Percentiles rank a stretch among this genome's conserved stretches.
phyloP scores from a whole-genome alignment of 202 grass and related monocot species.

The Schoenoplectus triqueter region DNA sequence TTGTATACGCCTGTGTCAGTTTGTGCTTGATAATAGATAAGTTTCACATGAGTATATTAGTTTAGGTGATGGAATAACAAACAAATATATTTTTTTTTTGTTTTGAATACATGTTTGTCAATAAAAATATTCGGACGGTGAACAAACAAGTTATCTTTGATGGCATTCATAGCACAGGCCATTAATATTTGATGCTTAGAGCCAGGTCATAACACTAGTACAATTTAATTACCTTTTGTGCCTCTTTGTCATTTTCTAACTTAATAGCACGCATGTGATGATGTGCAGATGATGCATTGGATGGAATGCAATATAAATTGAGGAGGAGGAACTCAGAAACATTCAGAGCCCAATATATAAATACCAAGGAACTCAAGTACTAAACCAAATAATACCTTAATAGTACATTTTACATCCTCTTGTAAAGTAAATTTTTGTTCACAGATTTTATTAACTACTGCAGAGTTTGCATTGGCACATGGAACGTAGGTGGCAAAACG shows the following conservation, averaged over 20 bases:
- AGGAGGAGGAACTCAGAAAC: constrained; percentile 87
- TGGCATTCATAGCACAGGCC: constrained; percentile 2
- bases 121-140: background rate
- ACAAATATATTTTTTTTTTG: background rate
- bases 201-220: background rate
- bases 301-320: constrained; percentile 60
- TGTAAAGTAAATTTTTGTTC: constrained; percentile 6
- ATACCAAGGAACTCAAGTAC: constrained; percentile 80
- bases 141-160: constrained; percentile 2
- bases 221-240: background rate
- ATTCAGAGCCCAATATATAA: constrained; percentile 87
- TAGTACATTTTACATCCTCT: background rate
- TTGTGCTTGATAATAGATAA: background rate
- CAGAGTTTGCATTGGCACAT: constrained; percentile 77
- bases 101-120: background rate
- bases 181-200: constrained; percentile 22
- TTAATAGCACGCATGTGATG: constrained; percentile 40
- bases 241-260: constrained; percentile 18
- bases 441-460: constrained; percentile 26
- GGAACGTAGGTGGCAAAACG: constrained; percentile 67
- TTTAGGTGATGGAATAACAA: background rate
- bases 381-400: constrained; percentile 1
- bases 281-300: constrained; percentile 53
- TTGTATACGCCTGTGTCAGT: background rate
- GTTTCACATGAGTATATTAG: background rate